Percentiles rank a stretch among this genome's conserved stretches.
Evolutionary conservation across 768 basidiomycete genomes (phyloP).

Genomic region (Naematelia aurantialba): DNA sequence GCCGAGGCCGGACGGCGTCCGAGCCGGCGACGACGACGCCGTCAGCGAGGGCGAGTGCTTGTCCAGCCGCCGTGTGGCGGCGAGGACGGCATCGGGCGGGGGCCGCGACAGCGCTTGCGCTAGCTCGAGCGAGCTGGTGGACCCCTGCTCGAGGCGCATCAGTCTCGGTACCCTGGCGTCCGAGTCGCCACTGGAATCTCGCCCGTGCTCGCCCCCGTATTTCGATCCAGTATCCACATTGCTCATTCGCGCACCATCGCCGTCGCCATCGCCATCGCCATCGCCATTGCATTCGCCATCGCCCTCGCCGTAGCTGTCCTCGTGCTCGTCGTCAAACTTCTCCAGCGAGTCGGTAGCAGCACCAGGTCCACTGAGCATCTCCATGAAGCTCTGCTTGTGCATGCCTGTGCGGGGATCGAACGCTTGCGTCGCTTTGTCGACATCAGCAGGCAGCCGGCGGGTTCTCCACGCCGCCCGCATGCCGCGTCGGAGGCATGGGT

Average conservation of each 20-base stretch:
- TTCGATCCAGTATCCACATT: background rate
- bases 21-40: too few relatives aligned
- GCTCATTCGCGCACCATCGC: background rate
- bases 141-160: background rate
- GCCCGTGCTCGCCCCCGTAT: background rate
- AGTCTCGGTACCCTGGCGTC: background rate
- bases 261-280: background rate
- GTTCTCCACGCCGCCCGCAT: conserved; percentile 6
- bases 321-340: too few relatives aligned
- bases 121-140: background rate
- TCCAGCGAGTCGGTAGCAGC: background rate
- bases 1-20: too few relatives aligned
- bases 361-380: background rate
- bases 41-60: too few relatives aligned
- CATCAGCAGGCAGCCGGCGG: too few relatives aligned
- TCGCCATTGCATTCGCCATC: too few relatives aligned
- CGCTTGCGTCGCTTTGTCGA: too few relatives aligned
- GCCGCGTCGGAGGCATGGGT: conserved; percentile 21
- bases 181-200: background rate
- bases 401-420: too few relatives aligned
- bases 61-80: too few relatives aligned
- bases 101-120: too few relatives aligned
- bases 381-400: background rate
- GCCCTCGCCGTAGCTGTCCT: too few relatives aligned
- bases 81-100: too few relatives aligned